phyloP scores from a whole-genome alignment of 768 basidiomycete species.

The Lactifluus hygrophoroides region DNA sequence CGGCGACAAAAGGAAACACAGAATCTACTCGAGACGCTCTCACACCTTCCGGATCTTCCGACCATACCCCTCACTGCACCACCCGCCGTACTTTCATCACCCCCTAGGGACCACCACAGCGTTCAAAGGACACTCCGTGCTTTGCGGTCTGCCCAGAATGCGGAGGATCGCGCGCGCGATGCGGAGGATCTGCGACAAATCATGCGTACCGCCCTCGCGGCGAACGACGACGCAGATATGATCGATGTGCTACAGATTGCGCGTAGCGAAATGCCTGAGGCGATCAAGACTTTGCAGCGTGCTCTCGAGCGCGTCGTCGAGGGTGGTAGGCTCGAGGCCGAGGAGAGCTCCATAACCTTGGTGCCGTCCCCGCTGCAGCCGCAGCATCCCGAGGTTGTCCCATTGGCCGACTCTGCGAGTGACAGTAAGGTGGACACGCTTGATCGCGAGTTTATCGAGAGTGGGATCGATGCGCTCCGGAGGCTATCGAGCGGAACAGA shows the following conservation, averaged over 20 bases:
- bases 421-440: constrained; percentile 37
- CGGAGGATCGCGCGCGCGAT: constrained; percentile 44
- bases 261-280: constrained; percentile 67
- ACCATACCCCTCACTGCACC: not conserved
- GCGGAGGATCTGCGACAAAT: constrained; percentile 46
- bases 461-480: constrained; percentile 60
- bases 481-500: constrained; percentile 40
- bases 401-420: not conserved
- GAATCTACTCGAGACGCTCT: constrained; percentile 30
- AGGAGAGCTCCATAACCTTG: constrained; percentile 5
- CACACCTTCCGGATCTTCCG: constrained; percentile 12
- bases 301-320: constrained; percentile 45
- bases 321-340: constrained; percentile 24
- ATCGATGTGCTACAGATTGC: constrained; percentile 52
- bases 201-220: constrained; percentile 48
- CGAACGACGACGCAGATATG: constrained; percentile 56
- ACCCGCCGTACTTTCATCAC: constrained; percentile 5
- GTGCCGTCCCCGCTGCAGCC: not conserved
- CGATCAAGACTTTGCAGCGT: constrained; percentile 70
- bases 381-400: not conserved
- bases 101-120: constrained; percentile 15
- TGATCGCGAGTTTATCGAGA: constrained; percentile 63
- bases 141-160: constrained; percentile 34
- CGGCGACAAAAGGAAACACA: constrained; percentile 31
- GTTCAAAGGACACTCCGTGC: constrained; percentile 19